These are phyloP conservation scores for Alliaria petiolata DNA, from an alignment of 345 rosid genomes.

Conservation along the genomic window DNA sequence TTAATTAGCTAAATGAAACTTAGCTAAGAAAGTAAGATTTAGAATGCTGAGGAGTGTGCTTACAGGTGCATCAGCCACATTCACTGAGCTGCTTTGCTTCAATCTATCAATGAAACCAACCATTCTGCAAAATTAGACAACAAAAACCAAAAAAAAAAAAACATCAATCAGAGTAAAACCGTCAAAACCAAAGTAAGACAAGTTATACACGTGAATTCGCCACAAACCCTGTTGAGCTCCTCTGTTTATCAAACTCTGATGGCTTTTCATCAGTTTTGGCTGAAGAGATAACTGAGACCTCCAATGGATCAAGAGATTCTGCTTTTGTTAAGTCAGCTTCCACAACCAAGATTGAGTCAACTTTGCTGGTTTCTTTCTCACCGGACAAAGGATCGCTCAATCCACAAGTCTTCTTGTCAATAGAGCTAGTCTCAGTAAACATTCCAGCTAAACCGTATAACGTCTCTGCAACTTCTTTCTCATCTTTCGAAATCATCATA, in stretches of 20 bases:
- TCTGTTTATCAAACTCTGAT: neutral
- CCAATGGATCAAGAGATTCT: slow-evolving; percentile 23
- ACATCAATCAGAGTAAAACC: neutral
- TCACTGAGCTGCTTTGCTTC: slow-evolving; percentile 30
- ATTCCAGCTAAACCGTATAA: slow-evolving; percentile 75
- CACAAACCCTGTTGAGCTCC: slow-evolving; percentile 1
- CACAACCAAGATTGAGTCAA: slow-evolving; percentile 27
- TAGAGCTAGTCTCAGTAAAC: slow-evolving; percentile 39
- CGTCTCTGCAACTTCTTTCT: slow-evolving; percentile 94
- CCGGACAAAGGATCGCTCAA: neutral
- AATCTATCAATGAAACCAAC: slow-evolving; percentile 31
- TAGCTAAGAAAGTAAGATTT: neutral
- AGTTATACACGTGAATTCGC: slow-evolving; percentile 12
- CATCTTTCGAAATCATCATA: slow-evolving; percentile 70
- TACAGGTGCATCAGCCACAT: slow-evolving; percentile 17
- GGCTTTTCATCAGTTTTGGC: slow-evolving; percentile 30
- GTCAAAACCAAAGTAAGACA: neutral
- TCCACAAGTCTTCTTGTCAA: slow-evolving; percentile 24
- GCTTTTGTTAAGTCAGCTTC: slow-evolving; percentile 23
- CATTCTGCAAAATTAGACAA: slow-evolving; percentile 3
- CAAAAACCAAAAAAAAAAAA: neutral
- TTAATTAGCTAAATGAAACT: neutral
- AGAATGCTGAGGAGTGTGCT: neutral
- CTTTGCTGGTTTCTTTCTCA: slow-evolving; percentile 21
- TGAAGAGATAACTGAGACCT: slow-evolving; percentile 15